Evolutionary conservation across 2,329 filamentous ascomycete genomes (phyloP).

Genomic region (Hymenoscyphus occultus): DNA sequence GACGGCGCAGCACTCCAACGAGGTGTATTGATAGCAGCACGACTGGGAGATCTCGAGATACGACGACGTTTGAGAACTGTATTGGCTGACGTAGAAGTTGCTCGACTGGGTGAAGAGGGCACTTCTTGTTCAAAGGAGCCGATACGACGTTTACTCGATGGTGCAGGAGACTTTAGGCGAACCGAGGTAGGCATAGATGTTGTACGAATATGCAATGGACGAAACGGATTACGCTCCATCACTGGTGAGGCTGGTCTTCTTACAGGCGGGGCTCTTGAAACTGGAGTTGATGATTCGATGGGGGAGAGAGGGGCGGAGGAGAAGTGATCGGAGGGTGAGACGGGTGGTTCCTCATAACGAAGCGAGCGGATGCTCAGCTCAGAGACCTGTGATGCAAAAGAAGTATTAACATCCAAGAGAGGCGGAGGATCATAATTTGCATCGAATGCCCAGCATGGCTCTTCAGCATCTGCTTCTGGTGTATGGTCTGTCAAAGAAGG

Average conservation of each 20-base stretch:
- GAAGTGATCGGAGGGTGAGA: conserved; percentile 34
- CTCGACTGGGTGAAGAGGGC: conserved; percentile 26
- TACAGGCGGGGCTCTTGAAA: conserved; percentile 23
- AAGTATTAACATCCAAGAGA: conserved; percentile 44
- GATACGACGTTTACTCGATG: conserved; percentile 43
- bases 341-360: conserved; percentile 33
- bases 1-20: conserved; percentile 46
- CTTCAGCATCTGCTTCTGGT: conserved; percentile 59
- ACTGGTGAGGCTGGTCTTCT: conserved; percentile 25
- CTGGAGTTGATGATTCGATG: conserved; percentile 29
- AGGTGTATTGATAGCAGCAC: conserved; percentile 49
- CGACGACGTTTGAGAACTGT: conserved; percentile 34
- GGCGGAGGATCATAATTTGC: conserved; percentile 57
- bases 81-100: conserved; percentile 12
- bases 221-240: conserved; percentile 38
- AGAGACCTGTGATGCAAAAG: conserved; percentile 41
- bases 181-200: conserved; percentile 49
- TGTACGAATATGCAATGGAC: conserved; percentile 50
- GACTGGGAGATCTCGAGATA: conserved; percentile 55
- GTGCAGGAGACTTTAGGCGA: conserved; percentile 41
- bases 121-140: conserved; percentile 41
- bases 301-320: conserved; percentile 32
- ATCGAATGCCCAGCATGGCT: conserved; percentile 67
- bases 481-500: conserved; percentile 43
- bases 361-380: conserved; percentile 44